Evolutionary conservation across 495 filamentous ascomycete species (phyloP).

Genomic region (Aspergillus saccharolyticus): DNA sequence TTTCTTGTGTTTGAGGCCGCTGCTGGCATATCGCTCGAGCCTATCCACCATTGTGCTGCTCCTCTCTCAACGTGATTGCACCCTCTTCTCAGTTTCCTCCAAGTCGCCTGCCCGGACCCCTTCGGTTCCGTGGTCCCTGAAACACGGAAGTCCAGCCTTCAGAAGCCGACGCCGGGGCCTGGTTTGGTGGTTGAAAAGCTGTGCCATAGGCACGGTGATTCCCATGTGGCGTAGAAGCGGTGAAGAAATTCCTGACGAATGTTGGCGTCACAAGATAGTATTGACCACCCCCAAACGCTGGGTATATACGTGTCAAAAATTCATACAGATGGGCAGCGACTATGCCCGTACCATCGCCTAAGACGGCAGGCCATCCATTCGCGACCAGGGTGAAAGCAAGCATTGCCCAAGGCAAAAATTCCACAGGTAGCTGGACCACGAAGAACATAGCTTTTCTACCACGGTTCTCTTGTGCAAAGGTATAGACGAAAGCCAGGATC

Average conservation of each 20-base stretch:
- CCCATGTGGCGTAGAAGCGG: conserved; percentile 28
- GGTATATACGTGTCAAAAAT: conserved; percentile 78
- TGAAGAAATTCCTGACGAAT: conserved; percentile 59
- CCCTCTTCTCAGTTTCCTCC: conserved; percentile 41
- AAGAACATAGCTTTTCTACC: conserved; percentile 64
- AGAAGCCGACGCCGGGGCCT: conserved; percentile 23
- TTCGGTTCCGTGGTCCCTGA: conserved; percentile 53
- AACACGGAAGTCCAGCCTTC: conserved; percentile 32
- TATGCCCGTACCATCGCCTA: conserved; percentile 62
- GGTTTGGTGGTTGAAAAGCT: conserved; percentile 33
- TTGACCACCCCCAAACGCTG: conserved; percentile 71
- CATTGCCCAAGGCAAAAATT: conserved; percentile 71
- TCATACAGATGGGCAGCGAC: conserved; percentile 80
- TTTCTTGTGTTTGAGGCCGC: background rate
- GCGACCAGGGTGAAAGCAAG: conserved; percentile 62
- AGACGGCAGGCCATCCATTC: conserved; percentile 38
- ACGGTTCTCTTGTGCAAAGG: conserved; percentile 74
- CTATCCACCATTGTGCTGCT: background rate
- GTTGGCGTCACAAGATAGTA: conserved; percentile 66
- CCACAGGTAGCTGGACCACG: conserved; percentile 70
- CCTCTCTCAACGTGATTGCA: background rate
- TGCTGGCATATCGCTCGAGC: background rate
- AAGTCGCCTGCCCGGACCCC: conserved; percentile 64
- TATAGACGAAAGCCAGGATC: conserved; percentile 74
- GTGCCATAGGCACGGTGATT: conserved; percentile 56